Evolutionary conservation across 768 basidiomycete species (phyloP), one percentile per base, ranked within the genome.

Genomic region (Boletus speciosus): DNA sequence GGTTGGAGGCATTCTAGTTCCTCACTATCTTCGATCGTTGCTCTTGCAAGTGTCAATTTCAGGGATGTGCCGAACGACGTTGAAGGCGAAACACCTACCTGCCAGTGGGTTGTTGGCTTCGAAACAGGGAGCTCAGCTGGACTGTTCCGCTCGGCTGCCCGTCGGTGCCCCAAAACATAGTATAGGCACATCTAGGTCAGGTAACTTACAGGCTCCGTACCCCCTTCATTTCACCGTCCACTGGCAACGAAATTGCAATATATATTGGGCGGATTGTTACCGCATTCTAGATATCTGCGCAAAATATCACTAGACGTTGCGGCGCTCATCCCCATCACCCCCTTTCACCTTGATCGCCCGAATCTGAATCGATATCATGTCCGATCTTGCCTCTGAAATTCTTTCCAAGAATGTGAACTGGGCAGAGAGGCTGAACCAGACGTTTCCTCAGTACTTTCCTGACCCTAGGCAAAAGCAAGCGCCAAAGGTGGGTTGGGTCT

Each of bases 401-500:
- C 50, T 36, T 21, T 4, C 23, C n/a, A 29, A n/a, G n/a, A 32
- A 45, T 15, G 5, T 4, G 4, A 43, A 47, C 0, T 67, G 66
- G 66, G 66, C 66, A 25, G 1, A 49, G 36, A 61, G 55, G 48
- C 7, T 66, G 51, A 61, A 61, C 42, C 61, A 63, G 37, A 54
- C 31, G 15, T 63, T 59, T 32, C 63, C 61, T 16, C 53, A 57
- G 21, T 67, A 67, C 32, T 67, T 67, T 10, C 59, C 66, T 5
- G 31, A 55, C 39, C 45, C 40, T 3, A 42, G 25, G 15, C 35
- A 1, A 0, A 40, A 36, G 25, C 66, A 68, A 41, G 37, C 10
- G 0, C 66, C 66, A 8, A 68, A 66, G 56, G 66, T 60, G 16
- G 16, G 36, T 37, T 16, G 8, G 16, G 16, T n/a, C 16, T 23